Percentiles rank a stretch among this genome's conserved stretches.
phyloP scores from a whole-genome alignment of 75 land plant genomes.

The Sequoia sempervirens region DNA sequence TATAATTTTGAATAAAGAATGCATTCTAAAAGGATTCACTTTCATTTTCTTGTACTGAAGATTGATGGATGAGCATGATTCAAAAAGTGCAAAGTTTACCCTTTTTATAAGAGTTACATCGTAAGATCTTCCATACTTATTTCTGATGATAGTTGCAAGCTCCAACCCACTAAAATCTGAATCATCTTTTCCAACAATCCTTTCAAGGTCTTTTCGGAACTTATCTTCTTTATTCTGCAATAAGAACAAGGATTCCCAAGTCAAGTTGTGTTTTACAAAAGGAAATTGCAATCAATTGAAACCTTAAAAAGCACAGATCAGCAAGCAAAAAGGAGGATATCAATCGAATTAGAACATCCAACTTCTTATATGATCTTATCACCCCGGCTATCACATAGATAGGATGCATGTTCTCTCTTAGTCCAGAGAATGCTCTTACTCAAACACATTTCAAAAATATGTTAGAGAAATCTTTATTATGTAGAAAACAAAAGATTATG shows the following conservation, averaged over 20 bases:
- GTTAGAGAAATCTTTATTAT: not conserved
- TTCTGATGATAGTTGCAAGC: conserved; percentile 90
- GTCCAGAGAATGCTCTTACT: not conserved
- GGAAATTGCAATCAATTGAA: not conserved
- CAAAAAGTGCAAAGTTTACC: conserved; percentile 28
- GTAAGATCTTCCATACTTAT: conserved; percentile 96
- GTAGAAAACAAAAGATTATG: not conserved
- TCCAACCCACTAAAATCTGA: conserved; percentile 74
- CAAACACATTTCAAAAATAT: not conserved
- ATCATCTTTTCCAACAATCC: conserved; percentile 77
- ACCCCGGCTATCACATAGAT: not conserved
- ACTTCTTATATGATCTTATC: not conserved
- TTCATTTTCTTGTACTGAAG: not conserved
- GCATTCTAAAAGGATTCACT: not conserved
- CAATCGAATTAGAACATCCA: not conserved
- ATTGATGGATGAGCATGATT: not conserved
- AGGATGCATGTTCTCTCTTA: not conserved
- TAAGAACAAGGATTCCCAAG: not conserved
- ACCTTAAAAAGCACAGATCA: not conserved
- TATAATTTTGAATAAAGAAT: not conserved
- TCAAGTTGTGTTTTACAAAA: not conserved
- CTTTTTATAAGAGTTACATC: conserved; percentile 96
- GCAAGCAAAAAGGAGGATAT: not conserved
- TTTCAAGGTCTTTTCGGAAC: conserved; percentile 69
- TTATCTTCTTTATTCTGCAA: conserved; percentile 46